Percentiles rank a stretch among this genome's conserved stretches.
These are phyloP conservation scores for Camellia oleifera DNA, from an alignment of 179 eudicot genomes.

Conservation along the genomic window DNA sequence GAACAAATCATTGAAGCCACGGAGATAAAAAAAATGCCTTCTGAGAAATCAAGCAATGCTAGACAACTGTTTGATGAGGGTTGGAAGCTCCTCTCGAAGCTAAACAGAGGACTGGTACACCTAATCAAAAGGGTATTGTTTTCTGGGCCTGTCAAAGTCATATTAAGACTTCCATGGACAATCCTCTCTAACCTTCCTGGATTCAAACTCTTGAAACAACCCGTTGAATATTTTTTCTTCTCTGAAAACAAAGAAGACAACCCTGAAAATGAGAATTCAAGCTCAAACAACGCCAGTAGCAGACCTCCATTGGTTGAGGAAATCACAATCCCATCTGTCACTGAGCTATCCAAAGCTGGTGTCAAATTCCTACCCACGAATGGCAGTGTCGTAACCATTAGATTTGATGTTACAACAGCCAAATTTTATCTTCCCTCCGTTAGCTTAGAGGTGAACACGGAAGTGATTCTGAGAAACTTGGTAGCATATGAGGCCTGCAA, in stretches of 20 bases:
- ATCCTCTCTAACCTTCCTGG: constrained; percentile 47
- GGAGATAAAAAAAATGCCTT: neutral
- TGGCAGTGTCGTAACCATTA: constrained; percentile 20
- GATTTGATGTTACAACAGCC: constrained; percentile 22
- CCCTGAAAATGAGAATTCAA: constrained; percentile 11
- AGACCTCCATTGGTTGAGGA: constrained; percentile 32
- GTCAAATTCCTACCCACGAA: constrained; percentile 19
- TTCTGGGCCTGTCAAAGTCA: constrained; percentile 24
- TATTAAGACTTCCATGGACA: constrained; percentile 41
- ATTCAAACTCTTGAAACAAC: constrained; percentile 30
- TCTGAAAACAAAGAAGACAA: constrained; percentile 15
- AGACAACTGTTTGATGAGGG: neutral
- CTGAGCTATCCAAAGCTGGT: constrained; percentile 31
- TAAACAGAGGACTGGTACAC: constrained; percentile 6
- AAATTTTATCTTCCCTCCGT: constrained; percentile 30
- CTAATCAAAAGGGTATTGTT: constrained; percentile 14
- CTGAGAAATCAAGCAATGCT: neutral
- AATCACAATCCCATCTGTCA: constrained; percentile 38
- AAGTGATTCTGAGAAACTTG: constrained; percentile 32
- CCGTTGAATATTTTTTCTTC: constrained; percentile 20
- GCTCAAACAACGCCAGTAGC: neutral
- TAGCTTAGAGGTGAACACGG: constrained; percentile 28
- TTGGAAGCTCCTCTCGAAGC: constrained; percentile 9
- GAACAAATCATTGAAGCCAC: neutral
- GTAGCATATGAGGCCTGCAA: constrained; percentile 34